Conservation (phyloP, 768 basidiomycete species). For the Russula sp. region DNA sequence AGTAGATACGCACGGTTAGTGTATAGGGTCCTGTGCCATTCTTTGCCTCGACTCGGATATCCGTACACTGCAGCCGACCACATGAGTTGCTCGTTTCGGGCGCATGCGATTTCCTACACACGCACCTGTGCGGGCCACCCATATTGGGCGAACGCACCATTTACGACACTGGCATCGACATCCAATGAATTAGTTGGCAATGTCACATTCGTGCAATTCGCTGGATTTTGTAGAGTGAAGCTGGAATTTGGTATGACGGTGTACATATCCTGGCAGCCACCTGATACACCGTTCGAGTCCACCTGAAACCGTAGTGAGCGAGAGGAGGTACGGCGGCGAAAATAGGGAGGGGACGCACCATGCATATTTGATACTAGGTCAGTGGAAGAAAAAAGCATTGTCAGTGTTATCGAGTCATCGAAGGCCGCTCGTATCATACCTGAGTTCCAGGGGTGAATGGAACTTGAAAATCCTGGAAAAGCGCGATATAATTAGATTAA, state of each 20-base stretch:
- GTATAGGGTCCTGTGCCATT: constrained; percentile 62
- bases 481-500: constrained; percentile 12
- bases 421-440: constrained; percentile 36
- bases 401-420: background rate
- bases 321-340: background rate
- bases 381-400: background rate
- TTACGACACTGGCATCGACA: constrained; percentile 44
- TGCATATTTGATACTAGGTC: constrained; percentile 61
- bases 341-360: constrained; percentile 41
- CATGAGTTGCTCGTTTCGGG: background rate
- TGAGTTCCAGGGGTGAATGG: constrained; percentile 58
- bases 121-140: constrained; percentile 59
- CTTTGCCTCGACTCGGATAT: constrained; percentile 50
- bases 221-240: constrained; percentile 36
- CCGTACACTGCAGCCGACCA: constrained; percentile 48
- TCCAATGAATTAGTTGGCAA: constrained; percentile 43
- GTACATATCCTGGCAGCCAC: constrained; percentile 59
- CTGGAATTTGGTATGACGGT: constrained; percentile 49
- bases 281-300: constrained; percentile 54
- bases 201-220: constrained; percentile 53
- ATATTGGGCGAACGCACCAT: constrained; percentile 54
- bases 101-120: background rate
- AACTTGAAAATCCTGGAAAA: constrained; percentile 53
- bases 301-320: constrained; percentile 40
- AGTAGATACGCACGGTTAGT: constrained; percentile 45